phyloP scores from a whole-genome alignment of 805 yeast genomes.

The Millerozyma acaciae region DNA sequence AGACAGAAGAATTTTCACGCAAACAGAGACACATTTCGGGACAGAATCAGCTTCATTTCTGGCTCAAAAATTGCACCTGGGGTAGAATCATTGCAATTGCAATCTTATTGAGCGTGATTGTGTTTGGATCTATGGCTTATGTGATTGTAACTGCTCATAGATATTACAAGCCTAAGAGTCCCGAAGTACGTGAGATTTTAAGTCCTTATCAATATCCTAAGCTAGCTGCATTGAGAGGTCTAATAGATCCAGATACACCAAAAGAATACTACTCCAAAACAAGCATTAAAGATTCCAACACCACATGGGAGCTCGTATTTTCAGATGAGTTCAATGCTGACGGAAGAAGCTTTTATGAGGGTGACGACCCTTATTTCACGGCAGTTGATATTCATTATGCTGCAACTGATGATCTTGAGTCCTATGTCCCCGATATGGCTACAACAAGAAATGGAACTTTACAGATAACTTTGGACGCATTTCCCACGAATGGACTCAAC shows the following conservation, averaged over 20 bases:
- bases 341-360: constrained; percentile 85
- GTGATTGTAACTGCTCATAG: too few species aligned
- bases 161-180: too few species aligned
- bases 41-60: too few species aligned
- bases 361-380: constrained; percentile 76
- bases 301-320: constrained; percentile 75
- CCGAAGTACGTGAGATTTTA: constrained; percentile 40
- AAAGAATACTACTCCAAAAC: constrained; percentile 42
- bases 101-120: too few species aligned
- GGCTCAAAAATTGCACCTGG: too few species aligned
- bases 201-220: constrained; percentile 55
- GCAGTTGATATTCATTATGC: constrained; percentile 40
- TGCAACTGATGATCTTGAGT: constrained; percentile 42
- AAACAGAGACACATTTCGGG: too few species aligned
- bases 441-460: constrained; percentile 39
- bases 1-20: too few species aligned
- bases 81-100: too few species aligned
- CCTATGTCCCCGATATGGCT: constrained; percentile 42
- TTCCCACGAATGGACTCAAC: constrained; percentile 29
- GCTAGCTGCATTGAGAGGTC: constrained; percentile 52
- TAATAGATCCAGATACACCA: constrained; percentile 75
- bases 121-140: too few species aligned
- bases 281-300: constrained; percentile 54
- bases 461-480: constrained; percentile 34
- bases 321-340: constrained; percentile 88